Evolutionary conservation across 1,284 basidiomycete species (phyloP).

Genomic region (Fistulinella cinereoalba): DNA sequence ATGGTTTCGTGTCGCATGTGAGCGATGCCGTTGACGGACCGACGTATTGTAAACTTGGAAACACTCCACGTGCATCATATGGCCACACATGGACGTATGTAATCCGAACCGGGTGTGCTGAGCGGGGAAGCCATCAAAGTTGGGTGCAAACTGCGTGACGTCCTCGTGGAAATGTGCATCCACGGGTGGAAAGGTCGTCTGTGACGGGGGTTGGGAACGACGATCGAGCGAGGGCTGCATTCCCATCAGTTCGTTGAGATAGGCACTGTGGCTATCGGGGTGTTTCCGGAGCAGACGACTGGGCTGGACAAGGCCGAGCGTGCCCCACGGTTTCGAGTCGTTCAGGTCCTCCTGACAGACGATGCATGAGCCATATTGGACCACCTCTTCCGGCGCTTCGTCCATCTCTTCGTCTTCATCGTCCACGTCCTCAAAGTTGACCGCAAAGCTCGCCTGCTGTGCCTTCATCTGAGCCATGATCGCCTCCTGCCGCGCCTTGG

Average conservation of each 20-base stretch:
- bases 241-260: slow-evolving; percentile 74
- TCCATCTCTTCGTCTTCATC: slow-evolving; percentile 57
- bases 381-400: slow-evolving; percentile 45
- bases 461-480: slow-evolving; percentile 93
- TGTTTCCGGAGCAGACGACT: slow-evolving; percentile 83
- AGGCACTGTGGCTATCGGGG: slow-evolving; percentile 66
- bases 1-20: slow-evolving; percentile 91
- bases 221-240: slow-evolving; percentile 70
- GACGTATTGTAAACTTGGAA: slow-evolving; percentile 90
- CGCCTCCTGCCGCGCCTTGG: slow-evolving; percentile 81
- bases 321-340: slow-evolving; percentile 74
- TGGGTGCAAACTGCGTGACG: slow-evolving; percentile 44
- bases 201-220: slow-evolving; percentile 19
- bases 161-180: slow-evolving; percentile 49
- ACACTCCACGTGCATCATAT: slow-evolving; percentile 97
- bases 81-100: slow-evolving; percentile 88
- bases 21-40: slow-evolving; percentile 84
- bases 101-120: slow-evolving; percentile 80
- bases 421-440: slow-evolving; percentile 66
- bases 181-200: slow-evolving; percentile 52
- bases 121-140: slow-evolving; percentile 74
- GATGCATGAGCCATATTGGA: slow-evolving; percentile 88
- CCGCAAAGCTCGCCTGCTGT: slow-evolving; percentile 82
- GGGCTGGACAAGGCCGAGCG: slow-evolving; percentile 87
- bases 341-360: slow-evolving; percentile 96